Evolutionary conservation across 75 land plant genomes (phyloP).

Genomic region (Adiantum capillusveneris): DNA sequence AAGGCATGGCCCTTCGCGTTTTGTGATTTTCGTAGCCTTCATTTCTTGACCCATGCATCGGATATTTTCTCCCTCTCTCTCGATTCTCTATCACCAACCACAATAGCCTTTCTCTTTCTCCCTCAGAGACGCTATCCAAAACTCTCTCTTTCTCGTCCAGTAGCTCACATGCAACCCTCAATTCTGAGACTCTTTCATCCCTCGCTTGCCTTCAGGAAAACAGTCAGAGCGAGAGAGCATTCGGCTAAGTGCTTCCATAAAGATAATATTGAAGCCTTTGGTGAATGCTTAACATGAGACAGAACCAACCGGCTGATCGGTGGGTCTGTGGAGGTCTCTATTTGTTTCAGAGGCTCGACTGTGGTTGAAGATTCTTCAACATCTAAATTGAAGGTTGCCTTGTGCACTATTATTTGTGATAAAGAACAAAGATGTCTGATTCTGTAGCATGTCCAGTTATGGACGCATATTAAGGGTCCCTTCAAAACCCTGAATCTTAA

Average conservation of each 20-base stretch:
- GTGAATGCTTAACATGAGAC: constrained; percentile 31
- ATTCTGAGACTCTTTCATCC: constrained; percentile 48
- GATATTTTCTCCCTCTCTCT: no score
- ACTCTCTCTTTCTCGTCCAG: no score
- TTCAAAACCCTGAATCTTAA: constrained; percentile 39
- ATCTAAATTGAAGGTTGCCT: constrained; percentile 14
- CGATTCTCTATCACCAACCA: no score
- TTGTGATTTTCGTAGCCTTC: no score
- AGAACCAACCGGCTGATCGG: constrained; percentile 33
- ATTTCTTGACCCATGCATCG: no score
- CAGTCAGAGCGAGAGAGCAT: constrained; percentile 25
- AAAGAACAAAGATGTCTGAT: background rate
- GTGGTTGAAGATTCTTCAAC: no score
- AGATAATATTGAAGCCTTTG: constrained; percentile 33
- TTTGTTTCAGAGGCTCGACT: constrained; percentile 33
- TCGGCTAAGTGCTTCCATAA: constrained; percentile 54
- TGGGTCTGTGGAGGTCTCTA: constrained; percentile 3
- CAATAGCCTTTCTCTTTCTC: no score
- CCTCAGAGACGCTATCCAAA: no score
- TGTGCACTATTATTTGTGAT: constrained; percentile 14
- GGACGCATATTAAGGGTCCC: constrained; percentile 15
- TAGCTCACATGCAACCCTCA: no score
- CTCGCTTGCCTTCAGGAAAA: constrained; percentile 53
- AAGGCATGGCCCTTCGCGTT: no score
- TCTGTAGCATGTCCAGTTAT: background rate